Percentiles rank a stretch among this genome's conserved stretches.
Conservation (phyloP, 1,284 basidiomycete genomes). For the Athelia psychrophila region DNA sequence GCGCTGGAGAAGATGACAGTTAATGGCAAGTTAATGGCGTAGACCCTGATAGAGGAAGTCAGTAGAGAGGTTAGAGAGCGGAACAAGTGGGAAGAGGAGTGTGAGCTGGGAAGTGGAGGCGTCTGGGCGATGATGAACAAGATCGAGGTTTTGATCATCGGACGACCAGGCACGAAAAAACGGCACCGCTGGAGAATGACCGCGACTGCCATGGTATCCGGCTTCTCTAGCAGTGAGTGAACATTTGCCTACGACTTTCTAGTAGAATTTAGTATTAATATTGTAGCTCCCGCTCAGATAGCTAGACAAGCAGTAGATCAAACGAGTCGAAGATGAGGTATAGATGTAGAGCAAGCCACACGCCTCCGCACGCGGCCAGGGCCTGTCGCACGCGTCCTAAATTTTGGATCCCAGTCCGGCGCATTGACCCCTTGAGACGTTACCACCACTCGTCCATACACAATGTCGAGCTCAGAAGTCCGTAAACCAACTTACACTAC, state of each 20-base stretch:
- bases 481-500: background rate
- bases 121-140: constrained; percentile 34
- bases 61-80: constrained; percentile 58
- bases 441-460: background rate
- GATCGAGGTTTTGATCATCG: constrained; percentile 27
- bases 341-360: too few relatives aligned
- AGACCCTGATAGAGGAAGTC: constrained; percentile 58
- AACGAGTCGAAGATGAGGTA: too few relatives aligned
- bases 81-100: constrained; percentile 48
- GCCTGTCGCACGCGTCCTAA: too few relatives aligned
- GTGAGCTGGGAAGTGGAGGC: constrained; percentile 37
- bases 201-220: background rate
- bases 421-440: background rate
- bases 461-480: background rate
- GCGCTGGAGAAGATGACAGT: constrained; percentile 79
- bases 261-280: too few relatives aligned
- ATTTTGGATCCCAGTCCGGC: background rate
- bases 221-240: background rate
- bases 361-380: too few relatives aligned
- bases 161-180: background rate
- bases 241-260: too few relatives aligned
- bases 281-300: too few relatives aligned
- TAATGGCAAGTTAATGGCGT: constrained; percentile 71
- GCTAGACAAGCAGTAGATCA: too few relatives aligned
- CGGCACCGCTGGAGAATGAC: background rate